Base-by-base conservation (phyloP, 805 yeast species). In the Yamadazyma endophytica region DNA sequence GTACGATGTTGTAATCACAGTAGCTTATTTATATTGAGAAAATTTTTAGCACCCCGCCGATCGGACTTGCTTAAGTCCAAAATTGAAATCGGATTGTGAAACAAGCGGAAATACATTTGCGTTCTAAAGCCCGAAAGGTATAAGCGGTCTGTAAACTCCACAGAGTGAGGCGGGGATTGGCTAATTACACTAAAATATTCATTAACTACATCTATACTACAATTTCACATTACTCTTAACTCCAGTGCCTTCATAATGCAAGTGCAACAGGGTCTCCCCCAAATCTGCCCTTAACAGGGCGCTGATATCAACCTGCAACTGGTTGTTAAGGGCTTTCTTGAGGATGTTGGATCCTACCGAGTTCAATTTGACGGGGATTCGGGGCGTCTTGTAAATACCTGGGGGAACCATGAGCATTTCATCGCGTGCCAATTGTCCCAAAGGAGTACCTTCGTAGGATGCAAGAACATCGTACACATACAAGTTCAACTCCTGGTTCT, bases 271-370 rank as follows among this genome's bases (percentile, higher is more conserved):
- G 43, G 65, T 73, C 23, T 56, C 40, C 13, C 58, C 75, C 5
- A 77, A 28, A 8, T 33, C 39, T 2, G 73, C 51, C 8, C 52
- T 51, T 37, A 76, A 53, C 18, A 61, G 50, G 0, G 79, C 77
- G 21, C 47, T 44, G 1, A 73, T 69, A 25, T 70, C 68, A 13
- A 77, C 65, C 4, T 55, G 52, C 21, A 79, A 54, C 16, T 69
- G 61, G 5, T 79, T 77, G 40, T 73, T 68, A 17, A 77, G 29
- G 0, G 79, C 77, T 36, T 61, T 62, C 25, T 68, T 58, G 17
- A 78, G 48, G 9, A 77, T 56, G 22, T 72, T 75, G 1, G 73
- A 76, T 6, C 69, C 52, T 0, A 75, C 75, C 3, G 56, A 54
- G 4, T 65, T 61, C 28, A 69, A 58, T 17, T 59, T 61, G 12